Percentiles rank a stretch among this genome's conserved stretches.
phyloP scores from a whole-genome alignment of 176 grass and related monocot species.

The Lolium rigidum region DNA sequence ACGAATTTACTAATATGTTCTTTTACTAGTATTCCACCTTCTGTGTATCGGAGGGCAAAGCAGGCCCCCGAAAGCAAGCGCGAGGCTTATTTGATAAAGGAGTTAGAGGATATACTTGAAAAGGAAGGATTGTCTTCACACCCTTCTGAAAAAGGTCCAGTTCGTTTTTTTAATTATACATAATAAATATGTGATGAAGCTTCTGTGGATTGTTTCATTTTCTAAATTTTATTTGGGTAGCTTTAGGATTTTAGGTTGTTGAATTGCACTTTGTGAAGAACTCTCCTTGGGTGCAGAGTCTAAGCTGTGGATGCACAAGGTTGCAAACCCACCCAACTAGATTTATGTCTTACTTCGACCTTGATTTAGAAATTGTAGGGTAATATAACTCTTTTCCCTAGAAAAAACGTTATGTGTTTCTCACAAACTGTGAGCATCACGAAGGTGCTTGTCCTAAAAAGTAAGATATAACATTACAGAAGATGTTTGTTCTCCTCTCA shows the following conservation, averaged over 20 bases:
- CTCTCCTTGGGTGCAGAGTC: not conserved
- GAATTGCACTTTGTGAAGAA: not conserved
- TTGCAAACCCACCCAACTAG: not conserved
- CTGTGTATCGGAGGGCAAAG: conserved; percentile 86
- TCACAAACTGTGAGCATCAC: conserved; percentile 13
- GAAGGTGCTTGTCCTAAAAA: conserved; percentile 31
- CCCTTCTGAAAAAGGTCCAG: conserved; percentile 93
- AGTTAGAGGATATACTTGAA: conserved; percentile 85
- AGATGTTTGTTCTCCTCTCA: conserved; percentile 18
- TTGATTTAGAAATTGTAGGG: not conserved
- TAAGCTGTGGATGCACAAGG: conserved; percentile 15
- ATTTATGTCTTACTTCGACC: not conserved
- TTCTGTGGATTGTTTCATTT: conserved; percentile 26
- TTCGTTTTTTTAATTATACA: conserved; percentile 28
- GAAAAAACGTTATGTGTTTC: not conserved
- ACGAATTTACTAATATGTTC: conserved; percentile 46
- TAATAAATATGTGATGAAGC: not conserved
- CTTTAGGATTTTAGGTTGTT: conserved; percentile 2
- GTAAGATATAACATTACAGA: not conserved
- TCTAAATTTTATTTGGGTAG: not conserved
- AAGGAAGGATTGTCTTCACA: conserved; percentile 92
- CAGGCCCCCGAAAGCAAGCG: conserved; percentile 87
- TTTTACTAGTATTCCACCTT: conserved; percentile 72
- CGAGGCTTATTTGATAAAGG: conserved; percentile 76
- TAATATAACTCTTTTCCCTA: not conserved